Base-by-base conservation (phyloP, 345 rosid genomes). In the Carallia brachiata region DNA sequence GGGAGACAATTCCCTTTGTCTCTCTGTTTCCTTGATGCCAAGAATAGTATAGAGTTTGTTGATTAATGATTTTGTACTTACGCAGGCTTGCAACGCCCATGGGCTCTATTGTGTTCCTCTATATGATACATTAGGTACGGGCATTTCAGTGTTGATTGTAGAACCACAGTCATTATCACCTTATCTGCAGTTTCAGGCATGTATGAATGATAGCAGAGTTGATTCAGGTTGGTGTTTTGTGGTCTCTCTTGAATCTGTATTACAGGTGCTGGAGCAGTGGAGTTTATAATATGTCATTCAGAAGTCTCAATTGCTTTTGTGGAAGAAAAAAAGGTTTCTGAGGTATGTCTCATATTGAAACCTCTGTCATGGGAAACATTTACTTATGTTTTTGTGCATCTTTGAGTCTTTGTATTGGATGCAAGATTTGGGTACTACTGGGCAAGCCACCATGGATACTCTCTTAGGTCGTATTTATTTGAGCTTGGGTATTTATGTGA, bases 11-110 rank as follows among this genome's bases (percentile, higher is more conserved):
- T 59, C 16, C 8, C 8, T 65, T 34, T 19, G 4, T 7, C 0
- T 53, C 36, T 60, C 9, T 61, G 27, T 13, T 4, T 23, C 30
- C 28, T 32, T 23, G 16, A 48, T 6, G 30, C 31, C 34, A 56
- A 56, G 31, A 1, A 56, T 56, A 27, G 28, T 4, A 1, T 13
- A 15, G 31, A 56, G 8, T 56, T 56, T 52, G 28, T 52, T 59
- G 6, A 48, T 74, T 78, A 70, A 67, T 66, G 27, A 61, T 65
- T 18, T 16, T 13, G 36, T 15, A 52, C 62, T 80, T 71, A 54
- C 79, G 82, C 88, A 96, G 99, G 99, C 99, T 8, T 96, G 99
- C 84, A 96, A 92, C 73, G 98, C 99, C 79, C 98, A 90, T 78
- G 98, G 96, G 75, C 87, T 96, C 68, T 87, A 79, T 61, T 96